Percentiles rank a stretch among this genome's conserved stretches.
Evolutionary conservation across 2,329 filamentous ascomycete species (phyloP).

Genomic region (Fragosphaeria purpurea): DNA sequence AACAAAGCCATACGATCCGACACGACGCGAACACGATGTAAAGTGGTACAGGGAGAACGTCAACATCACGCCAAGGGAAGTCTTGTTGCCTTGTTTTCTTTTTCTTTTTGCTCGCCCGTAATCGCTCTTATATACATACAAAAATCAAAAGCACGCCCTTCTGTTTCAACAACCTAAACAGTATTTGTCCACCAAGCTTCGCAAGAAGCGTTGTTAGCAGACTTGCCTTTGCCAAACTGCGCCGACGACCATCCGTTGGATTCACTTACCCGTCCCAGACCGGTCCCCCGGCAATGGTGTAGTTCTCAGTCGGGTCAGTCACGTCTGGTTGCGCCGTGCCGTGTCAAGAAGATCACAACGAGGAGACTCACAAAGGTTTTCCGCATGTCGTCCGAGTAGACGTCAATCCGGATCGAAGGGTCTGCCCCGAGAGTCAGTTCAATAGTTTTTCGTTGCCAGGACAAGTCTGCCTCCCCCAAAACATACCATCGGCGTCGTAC

Average conservation of each 20-base stretch:
- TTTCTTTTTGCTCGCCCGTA: too few species aligned
- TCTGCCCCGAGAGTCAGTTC: conserved; percentile 11
- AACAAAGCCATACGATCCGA: too few species aligned
- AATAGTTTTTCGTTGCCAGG: conserved; percentile 4
- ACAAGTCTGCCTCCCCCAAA: neutral
- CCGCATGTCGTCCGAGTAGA: conserved; percentile 25
- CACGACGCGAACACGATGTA: too few species aligned
- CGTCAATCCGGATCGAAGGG: conserved; percentile 26
- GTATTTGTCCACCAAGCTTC: conserved; percentile 12
- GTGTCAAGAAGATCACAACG: conserved; percentile 1
- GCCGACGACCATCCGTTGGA: too few species aligned
- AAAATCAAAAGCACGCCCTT: too few species aligned
- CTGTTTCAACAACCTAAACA: conserved; percentile 12
- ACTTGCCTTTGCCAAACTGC: too few species aligned
- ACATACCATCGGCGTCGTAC: conserved; percentile 23
- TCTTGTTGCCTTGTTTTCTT: too few species aligned
- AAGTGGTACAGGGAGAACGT: too few species aligned
- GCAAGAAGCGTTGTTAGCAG: neutral
- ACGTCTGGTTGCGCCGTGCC: conserved; percentile 5
- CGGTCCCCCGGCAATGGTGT: conserved; percentile 27
- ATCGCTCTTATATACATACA: too few species aligned
- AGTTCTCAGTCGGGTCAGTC: conserved; percentile 19
- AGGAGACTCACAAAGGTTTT: conserved; percentile 17
- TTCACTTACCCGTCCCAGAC: conserved; percentile 26
- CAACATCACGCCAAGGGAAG: too few species aligned